A percentile compares a stretch with the other conserved stretches of the same genome.
Conservation (phyloP, 2,329 filamentous ascomycete species). For the Zalaria obscura region DNA sequence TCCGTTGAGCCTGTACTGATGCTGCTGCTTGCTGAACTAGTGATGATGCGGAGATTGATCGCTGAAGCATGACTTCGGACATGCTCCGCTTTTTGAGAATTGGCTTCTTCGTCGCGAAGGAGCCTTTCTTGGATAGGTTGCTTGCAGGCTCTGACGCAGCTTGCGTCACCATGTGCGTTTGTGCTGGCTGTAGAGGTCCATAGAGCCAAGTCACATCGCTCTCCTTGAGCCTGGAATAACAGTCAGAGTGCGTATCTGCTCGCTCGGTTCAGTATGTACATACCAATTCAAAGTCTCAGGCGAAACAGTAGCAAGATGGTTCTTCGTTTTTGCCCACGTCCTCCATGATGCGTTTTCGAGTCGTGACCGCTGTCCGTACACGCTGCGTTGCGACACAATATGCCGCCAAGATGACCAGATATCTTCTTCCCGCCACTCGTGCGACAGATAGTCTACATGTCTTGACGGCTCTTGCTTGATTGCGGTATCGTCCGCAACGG, state of each 20-base stretch:
- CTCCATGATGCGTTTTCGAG: conserved; percentile 96
- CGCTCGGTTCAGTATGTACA: conserved; percentile 16
- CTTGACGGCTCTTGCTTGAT: conserved; percentile 62
- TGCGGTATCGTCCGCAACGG: conserved; percentile 67
- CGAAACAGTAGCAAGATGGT: conserved; percentile 72
- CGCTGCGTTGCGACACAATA: conserved; percentile 63
- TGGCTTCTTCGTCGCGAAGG: conserved; percentile 65
- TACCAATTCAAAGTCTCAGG: conserved; percentile 91
- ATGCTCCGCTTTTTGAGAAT: conserved; percentile 95
- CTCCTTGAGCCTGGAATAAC: conserved; percentile 66
- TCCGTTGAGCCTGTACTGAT: conserved; percentile 70
- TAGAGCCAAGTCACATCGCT: conserved; percentile 97
- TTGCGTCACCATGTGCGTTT: conserved; percentile 37
- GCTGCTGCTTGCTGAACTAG: conserved; percentile 80
- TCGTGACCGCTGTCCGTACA: conserved; percentile 68
- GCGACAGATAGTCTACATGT: conserved; percentile 90
- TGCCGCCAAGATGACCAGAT: conserved; percentile 97
- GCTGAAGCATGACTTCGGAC: conserved; percentile 87
- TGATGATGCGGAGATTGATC: conserved; percentile 76
- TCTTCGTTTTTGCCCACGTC: conserved; percentile 88
- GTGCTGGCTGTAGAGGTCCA: conserved; percentile 70
- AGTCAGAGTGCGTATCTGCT: too few species aligned
- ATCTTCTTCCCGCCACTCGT: conserved; percentile 89
- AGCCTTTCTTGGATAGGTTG: conserved; percentile 46
- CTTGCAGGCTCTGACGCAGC: conserved; percentile 36